phyloP scores from a whole-genome alignment of 78 protist species.

The Neovahlkampfia damariscottae region DNA sequence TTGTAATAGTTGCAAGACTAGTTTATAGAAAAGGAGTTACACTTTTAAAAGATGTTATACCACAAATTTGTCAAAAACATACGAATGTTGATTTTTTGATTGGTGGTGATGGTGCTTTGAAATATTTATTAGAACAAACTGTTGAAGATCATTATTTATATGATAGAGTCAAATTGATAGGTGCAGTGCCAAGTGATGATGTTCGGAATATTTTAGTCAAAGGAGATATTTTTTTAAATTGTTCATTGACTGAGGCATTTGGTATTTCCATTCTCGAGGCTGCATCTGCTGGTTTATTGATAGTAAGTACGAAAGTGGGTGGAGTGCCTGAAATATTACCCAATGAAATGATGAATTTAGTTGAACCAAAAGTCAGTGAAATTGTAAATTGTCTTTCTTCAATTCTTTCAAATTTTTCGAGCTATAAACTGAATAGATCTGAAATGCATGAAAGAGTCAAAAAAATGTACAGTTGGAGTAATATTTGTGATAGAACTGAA shows the following conservation, averaged over 20 bases:
- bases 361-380: constrained; percentile 46
- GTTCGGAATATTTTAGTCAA: constrained; percentile 67
- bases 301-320: constrained; percentile 82
- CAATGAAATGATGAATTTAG: constrained; percentile 39
- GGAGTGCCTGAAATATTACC: constrained; percentile 94
- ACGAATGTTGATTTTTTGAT: constrained; percentile 51
- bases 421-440: not conserved
- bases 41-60: constrained; percentile 45
- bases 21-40: constrained; percentile 89
- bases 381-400: not conserved
- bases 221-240: constrained; percentile 91
- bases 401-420: not conserved
- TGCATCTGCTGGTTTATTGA: constrained; percentile 65
- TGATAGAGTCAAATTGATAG: constrained; percentile 80
- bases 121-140: constrained; percentile 72
- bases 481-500: constrained; percentile 66
- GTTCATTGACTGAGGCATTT: constrained; percentile 94
- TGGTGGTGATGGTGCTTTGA: constrained; percentile 88
- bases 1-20: constrained; percentile 77
- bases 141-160: constrained; percentile 62
- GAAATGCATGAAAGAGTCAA: not conserved
- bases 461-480: constrained; percentile 70
- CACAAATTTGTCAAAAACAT: constrained; percentile 37
- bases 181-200: constrained; percentile 61
- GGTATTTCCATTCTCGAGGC: constrained; percentile 97